Evolutionary conservation across 306 rosid species (phyloP), one percentile per base, ranked within the genome.

Genomic region (Castanea crenata): DNA sequence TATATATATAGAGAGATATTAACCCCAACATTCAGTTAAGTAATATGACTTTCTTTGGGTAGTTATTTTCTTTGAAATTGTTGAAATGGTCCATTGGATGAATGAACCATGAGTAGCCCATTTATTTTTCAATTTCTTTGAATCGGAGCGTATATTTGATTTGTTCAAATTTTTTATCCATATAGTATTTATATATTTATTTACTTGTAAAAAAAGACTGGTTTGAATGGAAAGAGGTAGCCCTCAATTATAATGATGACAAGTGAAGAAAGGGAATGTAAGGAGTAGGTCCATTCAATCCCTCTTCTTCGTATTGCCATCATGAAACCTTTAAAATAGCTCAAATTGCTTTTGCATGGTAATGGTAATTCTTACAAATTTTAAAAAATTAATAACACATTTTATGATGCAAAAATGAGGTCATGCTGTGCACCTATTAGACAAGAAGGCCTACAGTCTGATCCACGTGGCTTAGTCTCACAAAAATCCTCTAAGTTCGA

Each of bases 241-340:
- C 69, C 55, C 38, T 75, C 59, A 76, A 35, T 73, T 57, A 54
- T 57, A 83, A 91, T 87, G 78, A 90, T 87, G 85, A 83, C 59
- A 62, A 76, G 18, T 20, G 83, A 69, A 86, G 82, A 86, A 84
- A 75, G 77, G 82, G 76, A 68, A 59, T 69, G 77, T 65, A 73
- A 78, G 41, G 74, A 74, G 88, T 86, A 87, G 97, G 97, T 80
- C 89, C 93, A 81, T 67, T 59, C 46, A 62, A 55, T 46, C 73
- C 76, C 69, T 85, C 73, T 29, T 67, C 77, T 82, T 84, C 83
- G 44, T 71, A 54, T 76, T 71, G 74, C 74, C 86, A 87, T 86
- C 88, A 83, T 84, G 76, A 88, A 63, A 29, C 56, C 81, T 81
- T 85, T 72, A 51, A 35, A 54, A 55, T 31, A 52, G 58, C 78